Base-by-base conservation (phyloP, 2,329 filamentous ascomycete genomes). In the Thermoascus crustaceus region DNA sequence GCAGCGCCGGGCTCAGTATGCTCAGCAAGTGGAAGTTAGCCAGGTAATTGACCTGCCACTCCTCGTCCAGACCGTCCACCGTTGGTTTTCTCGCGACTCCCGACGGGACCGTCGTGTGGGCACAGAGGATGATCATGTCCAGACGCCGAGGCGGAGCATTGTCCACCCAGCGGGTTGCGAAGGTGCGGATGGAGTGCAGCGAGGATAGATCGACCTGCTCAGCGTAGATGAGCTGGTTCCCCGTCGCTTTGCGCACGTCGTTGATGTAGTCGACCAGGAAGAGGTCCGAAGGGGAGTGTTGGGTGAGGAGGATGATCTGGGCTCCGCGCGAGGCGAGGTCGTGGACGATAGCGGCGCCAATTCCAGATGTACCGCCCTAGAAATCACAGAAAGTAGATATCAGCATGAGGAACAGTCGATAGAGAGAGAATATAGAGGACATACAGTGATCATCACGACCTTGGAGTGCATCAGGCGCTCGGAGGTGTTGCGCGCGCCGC, bases 141-240 rank as follows among this genome's bases (percentile, higher is more conserved):
- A 98, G 68, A 31, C 93, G 73, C 38, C 93, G 74, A 6, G 88
- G 85, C 2, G 91, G 89, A 14, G 84, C 76, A 59, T 95, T 96
- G 60, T 98, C 89, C 46, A 98, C 86, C 89, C 93, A 98, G 67
- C 86, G 89, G 0, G 91, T 98, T 8, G 91, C 91, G 58, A 98
- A 98, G 43, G 80, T 73, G 24, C 91, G 83, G 49, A 98, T 81
- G 58, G 85, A 93, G 58, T 94, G 78, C n/a, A 98, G 69, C 10
- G 82, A 89, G 8, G 81, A 67, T 18, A 98, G 75, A 55, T 98
- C 87, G 49, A 94, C 86, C 63, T 94, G 85, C 61, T 98, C 91
- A 40, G 91, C 87, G 52, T 94, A 96, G 48, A 98, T 85, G 53
- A 98, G 72, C 39, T 88, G 72, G 63, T 96, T 96, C 20, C 76